Percentiles rank a stretch among this genome's conserved stretches.
Conservation (phyloP, 139 green algal genomes). For the Medakamo hakoo region DNA sequence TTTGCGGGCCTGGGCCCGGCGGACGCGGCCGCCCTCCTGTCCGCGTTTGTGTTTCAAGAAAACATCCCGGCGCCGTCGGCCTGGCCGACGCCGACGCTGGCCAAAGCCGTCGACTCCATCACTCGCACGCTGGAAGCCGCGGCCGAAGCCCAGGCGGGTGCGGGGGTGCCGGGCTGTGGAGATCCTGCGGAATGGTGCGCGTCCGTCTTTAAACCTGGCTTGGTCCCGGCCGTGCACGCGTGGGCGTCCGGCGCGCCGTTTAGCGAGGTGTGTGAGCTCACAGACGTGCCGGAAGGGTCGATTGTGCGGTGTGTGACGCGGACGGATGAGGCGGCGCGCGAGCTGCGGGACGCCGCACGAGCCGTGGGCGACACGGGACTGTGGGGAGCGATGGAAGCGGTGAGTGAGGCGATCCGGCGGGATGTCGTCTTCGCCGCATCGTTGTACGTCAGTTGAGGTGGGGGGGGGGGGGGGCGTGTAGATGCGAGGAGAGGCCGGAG, state of each 20-base stretch:
- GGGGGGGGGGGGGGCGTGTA: no score
- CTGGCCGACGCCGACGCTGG: neutral
- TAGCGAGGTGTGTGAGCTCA: constrained; percentile 70
- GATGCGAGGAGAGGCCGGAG: no score
- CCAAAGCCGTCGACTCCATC: neutral
- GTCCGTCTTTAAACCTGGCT: neutral
- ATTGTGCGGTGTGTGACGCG: constrained; percentile 83
- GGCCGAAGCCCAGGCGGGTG: constrained; percentile 13
- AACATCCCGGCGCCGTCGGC: constrained; percentile 3
- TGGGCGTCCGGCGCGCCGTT: constrained; percentile 88
- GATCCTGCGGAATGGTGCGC: constrained; percentile 33
- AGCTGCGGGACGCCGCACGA: constrained; percentile 61
- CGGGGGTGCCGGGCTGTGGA: constrained; percentile 31
- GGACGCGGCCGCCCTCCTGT: constrained; percentile 82
- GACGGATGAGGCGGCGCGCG: constrained; percentile 51
- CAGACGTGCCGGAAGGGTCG: constrained; percentile 82
- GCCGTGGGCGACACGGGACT: constrained; percentile 88
- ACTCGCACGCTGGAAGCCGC: constrained; percentile 32
- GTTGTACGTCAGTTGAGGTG: constrained; percentile 69
- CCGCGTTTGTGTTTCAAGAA: constrained; percentile 84
- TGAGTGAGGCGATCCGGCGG: constrained; percentile 71
- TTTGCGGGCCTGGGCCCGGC: constrained; percentile 54
- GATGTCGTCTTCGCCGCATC: constrained; percentile 92
- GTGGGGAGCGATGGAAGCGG: constrained; percentile 77
- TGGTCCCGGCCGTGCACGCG: constrained; percentile 77